phyloP scores from a whole-genome alignment of 257 asterid species.

The Fraxinus quadrangulata region DNA sequence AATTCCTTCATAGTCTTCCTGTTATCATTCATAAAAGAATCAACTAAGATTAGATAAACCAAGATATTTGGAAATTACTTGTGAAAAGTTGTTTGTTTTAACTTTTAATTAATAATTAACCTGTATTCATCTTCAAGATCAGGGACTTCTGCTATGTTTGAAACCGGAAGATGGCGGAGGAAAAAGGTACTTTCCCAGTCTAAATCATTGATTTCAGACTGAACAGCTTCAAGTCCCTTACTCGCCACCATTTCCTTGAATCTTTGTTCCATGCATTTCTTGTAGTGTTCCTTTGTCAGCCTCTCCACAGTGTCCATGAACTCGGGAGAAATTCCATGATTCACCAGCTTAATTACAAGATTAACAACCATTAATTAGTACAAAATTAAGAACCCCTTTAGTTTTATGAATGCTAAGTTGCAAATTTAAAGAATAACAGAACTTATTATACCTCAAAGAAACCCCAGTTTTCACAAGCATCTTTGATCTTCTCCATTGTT shows the following conservation, averaged over 20 bases:
- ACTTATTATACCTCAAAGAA: conserved; percentile 60
- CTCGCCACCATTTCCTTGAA: conserved; percentile 1
- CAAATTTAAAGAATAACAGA: not conserved
- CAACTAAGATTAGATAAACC: not conserved
- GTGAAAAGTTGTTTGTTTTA: not conserved
- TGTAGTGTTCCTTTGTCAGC: not conserved
- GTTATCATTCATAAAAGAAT: not conserved
- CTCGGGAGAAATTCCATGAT: not conserved
- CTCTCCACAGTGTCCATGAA: conserved; percentile 3
- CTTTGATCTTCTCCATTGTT: conserved; percentile 56
- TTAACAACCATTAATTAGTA: not conserved
- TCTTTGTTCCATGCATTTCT: not conserved
- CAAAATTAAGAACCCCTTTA: not conserved
- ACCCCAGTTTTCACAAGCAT: conserved; percentile 78
- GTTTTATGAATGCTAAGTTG: not conserved
- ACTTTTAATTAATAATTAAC: not conserved
- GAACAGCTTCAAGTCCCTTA: not conserved
- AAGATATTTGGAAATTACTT: not conserved
- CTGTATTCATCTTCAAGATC: conserved; percentile 4
- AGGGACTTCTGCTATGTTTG: not conserved
- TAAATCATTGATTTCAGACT: not conserved
- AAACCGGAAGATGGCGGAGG: not conserved
- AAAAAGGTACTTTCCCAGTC: not conserved
- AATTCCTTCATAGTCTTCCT: not conserved
- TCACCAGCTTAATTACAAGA: not conserved